These are phyloP conservation scores for Cyberlindnera nakhonratchasimensis DNA, from an alignment of 805 yeast species.

Conservation along the genomic window DNA sequence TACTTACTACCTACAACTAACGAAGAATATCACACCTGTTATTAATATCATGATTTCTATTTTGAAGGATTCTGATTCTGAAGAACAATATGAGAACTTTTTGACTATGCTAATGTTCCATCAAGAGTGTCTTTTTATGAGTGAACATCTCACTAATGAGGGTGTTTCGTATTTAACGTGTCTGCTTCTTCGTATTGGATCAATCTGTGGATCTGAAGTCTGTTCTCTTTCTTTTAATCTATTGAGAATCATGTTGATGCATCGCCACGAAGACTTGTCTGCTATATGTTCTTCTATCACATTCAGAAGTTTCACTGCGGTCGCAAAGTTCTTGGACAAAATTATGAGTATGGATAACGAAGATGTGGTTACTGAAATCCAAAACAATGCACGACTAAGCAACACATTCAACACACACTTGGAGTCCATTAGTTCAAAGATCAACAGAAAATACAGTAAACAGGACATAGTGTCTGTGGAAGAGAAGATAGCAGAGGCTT, in stretches of 20 bases:
- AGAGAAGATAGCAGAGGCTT: constrained; percentile 13
- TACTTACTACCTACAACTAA: constrained; percentile 17
- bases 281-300: constrained; percentile 29
- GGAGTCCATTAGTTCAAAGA: constrained; percentile 23
- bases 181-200: constrained; percentile 22
- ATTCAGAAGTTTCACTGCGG: constrained; percentile 19
- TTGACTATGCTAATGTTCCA: constrained; percentile 30
- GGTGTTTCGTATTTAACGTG: constrained; percentile 34
- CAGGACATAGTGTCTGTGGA: constrained; percentile 16
- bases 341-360: constrained; percentile 29
- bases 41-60: constrained; percentile 20
- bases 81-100: constrained; percentile 29
- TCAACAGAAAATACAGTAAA: constrained; percentile 23
- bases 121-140: constrained; percentile 30
- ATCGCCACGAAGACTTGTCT: constrained; percentile 29
- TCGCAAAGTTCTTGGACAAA: constrained; percentile 25
- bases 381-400: constrained; percentile 17
- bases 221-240: constrained; percentile 29
- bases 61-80: constrained; percentile 18
- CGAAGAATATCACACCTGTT: constrained; percentile 18
- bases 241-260: constrained; percentile 32
- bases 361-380: constrained; percentile 22
- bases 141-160: constrained; percentile 33
- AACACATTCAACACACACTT: constrained; percentile 22
- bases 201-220: constrained; percentile 13